Evolutionary conservation across 1,139 yeast genomes (phyloP), one percentile per base, ranked within the genome.

Genomic region (Trichomonascaceae sp.): DNA sequence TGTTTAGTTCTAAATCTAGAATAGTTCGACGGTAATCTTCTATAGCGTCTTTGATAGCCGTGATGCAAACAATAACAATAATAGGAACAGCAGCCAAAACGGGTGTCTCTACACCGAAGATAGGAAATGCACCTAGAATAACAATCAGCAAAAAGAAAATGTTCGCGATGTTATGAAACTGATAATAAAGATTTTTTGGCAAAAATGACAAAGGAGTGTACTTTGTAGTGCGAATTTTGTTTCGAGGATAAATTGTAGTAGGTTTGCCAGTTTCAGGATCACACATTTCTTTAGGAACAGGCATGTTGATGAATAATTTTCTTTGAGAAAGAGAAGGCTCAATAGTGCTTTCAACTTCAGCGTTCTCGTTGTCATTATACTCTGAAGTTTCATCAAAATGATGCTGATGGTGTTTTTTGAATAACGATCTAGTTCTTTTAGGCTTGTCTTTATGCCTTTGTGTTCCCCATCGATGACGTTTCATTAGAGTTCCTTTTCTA

Each of bases 151-250:
- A 75, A 78, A 93, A 93, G 74, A 89, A 93, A 50, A 85, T 73
- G 70, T 93, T 93, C 53, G 99, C 99, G 60, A 91, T 83, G 68
- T 91, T 93, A 58, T 82, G 83, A 70, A 93, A 91, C 72, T 93
- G 98, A 61, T 77, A 78, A 55, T 75, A 68, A 49, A 93, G 70
- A 69, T 93, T 91, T 70, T 89, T 90, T 13, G 98, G 98, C 47
- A 93, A 66, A 64, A 93, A 93, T 5, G 95, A 75, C 51, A 93
- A 67, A 5, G 97, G 96, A 9, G 98, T 91, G 70, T 93, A 93
- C 71, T 90, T 91, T 3, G 99, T 90, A 1, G 99, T 91, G 74
- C 97, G 84, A 63, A 93, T 89, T 70, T 93, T 93, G 74, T 93
- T 93, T 67, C 96, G 79, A 2, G 95, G 84, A 67, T 85, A 93